These are phyloP conservation scores for Rhamnella rubrinervis DNA, from an alignment of 331 rosid genomes.

Conservation along the genomic window DNA sequence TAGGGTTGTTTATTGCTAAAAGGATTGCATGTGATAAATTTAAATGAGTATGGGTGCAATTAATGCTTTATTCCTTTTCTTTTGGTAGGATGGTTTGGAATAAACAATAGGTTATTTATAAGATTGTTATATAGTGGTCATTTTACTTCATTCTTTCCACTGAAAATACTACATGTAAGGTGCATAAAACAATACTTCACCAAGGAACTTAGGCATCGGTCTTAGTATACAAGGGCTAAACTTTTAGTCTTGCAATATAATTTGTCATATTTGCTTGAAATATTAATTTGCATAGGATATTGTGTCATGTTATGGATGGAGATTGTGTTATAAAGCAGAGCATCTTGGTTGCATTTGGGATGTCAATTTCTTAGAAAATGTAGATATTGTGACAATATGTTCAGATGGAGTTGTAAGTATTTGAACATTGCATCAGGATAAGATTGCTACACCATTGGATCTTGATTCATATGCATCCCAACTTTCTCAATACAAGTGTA, in stretches of 20 bases:
- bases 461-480: conserved; percentile 63
- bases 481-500: conserved; percentile 69
- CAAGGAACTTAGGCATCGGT: not conserved
- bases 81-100: not conserved
- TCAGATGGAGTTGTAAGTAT: conserved; percentile 84
- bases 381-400: conserved; percentile 90
- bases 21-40: not conserved
- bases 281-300: conserved; percentile 11
- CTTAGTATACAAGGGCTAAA: not conserved
- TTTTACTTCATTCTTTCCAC: not conserved
- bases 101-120: not conserved
- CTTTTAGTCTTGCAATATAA: conserved; percentile 17
- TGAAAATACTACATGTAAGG: not conserved
- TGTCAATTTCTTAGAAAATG: conserved; percentile 86
- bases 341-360: conserved; percentile 99
- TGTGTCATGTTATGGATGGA: conserved; percentile 60
- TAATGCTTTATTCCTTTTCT: not conserved
- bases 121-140: not conserved
- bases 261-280: conserved; percentile 20
- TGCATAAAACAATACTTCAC: not conserved
- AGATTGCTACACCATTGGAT: conserved; percentile 69
- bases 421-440: conserved; percentile 69
- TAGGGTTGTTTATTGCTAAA: not conserved
- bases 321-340: conserved; percentile 87
- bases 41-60: not conserved